Base-by-base conservation (phyloP, 2,329 filamentous ascomycete genomes). In the Trichoderma brevicompactum region DNA sequence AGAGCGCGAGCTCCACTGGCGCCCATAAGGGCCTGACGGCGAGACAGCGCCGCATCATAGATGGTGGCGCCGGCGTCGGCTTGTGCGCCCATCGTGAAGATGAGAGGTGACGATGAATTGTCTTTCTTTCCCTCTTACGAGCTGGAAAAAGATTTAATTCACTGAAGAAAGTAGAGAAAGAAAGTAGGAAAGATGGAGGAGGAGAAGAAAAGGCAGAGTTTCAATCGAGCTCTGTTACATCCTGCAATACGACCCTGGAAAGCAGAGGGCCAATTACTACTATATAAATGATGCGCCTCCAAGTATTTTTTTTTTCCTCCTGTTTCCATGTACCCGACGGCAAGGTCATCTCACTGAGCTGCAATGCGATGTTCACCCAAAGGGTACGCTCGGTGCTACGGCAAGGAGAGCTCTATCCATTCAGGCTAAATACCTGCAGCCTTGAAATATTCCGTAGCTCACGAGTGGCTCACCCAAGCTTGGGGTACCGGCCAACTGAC, bases 1-100 rank as follows among this genome's bases (percentile, higher is more conserved):
- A 88, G 74, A 12, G 83, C 84, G 17, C 75, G 71, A 0, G 83
- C 81, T 3, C 85, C 84, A 68, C 79, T 81, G 2, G 77, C 77
- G 60, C 83, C 83, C 81, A 85, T 85, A 34, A 87, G 76, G 44
- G 80, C 79, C 74, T 85, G 79, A 9, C 83, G 82, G 61, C 82
- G 80, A 46, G 79, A 72, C 12, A 86, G 74, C 17, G 84, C 84
- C 19, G 80, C 83, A 81, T 85, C 82, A 68, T 85, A 83, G 61
- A 69, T 65, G 38, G 60, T 52, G 15, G 68, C 68, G 41, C 66
- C 66, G 48, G 28, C 36, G 54, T 62, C 60, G 43, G 43, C 44
- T 34, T 23, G 43, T 19, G 55, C 68, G 59, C 67, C 69, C 69
- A 70, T 70, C 50, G 56, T 65, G 48, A 60, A 17, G 49, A 46